phyloP scores from a whole-genome alignment of 1,284 basidiomycete species.

The Heliocybe sulcata region DNA sequence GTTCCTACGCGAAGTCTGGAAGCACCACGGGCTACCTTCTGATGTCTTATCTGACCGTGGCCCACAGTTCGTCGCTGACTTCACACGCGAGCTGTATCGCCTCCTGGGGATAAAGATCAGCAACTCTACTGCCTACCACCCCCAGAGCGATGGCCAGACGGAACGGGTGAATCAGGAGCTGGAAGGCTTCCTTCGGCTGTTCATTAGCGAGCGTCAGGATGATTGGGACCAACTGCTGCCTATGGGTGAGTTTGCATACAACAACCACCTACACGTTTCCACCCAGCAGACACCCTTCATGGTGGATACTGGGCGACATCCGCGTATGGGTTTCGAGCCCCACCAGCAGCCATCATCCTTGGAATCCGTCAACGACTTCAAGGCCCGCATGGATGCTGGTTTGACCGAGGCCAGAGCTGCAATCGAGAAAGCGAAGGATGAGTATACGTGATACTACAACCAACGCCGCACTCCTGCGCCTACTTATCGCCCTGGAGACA shows the following conservation, averaged over 20 bases:
- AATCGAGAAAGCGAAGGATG: no score
- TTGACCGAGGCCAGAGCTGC: no score
- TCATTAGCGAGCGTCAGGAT: slow-evolving; percentile 26
- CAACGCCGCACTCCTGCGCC: no score
- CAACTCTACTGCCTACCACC: slow-evolving; percentile 23
- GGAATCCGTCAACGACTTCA: no score
- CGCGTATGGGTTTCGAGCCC: no score
- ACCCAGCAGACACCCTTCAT: no score
- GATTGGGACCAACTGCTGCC: slow-evolving; percentile 28
- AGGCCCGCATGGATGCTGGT: no score
- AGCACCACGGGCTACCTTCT: slow-evolving; percentile 11
- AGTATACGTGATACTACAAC: no score
- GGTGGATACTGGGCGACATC: no score
- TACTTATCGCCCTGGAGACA: no score
- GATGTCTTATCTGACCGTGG: slow-evolving; percentile 19
- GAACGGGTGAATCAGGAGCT: slow-evolving; percentile 33
- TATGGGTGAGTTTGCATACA: slow-evolving; percentile 30
- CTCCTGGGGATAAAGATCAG: neutral
- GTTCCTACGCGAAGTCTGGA: slow-evolving; percentile 12
- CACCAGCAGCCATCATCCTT: no score
- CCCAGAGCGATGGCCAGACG: slow-evolving; percentile 36
- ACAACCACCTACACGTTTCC: slow-evolving; percentile 22
- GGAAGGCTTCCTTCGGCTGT: slow-evolving; percentile 27
- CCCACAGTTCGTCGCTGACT: slow-evolving; percentile 12
- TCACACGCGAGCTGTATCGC: neutral